Evolutionary conservation across 768 basidiomycete genomes (phyloP).

Genomic region (Boletus bicolor): DNA sequence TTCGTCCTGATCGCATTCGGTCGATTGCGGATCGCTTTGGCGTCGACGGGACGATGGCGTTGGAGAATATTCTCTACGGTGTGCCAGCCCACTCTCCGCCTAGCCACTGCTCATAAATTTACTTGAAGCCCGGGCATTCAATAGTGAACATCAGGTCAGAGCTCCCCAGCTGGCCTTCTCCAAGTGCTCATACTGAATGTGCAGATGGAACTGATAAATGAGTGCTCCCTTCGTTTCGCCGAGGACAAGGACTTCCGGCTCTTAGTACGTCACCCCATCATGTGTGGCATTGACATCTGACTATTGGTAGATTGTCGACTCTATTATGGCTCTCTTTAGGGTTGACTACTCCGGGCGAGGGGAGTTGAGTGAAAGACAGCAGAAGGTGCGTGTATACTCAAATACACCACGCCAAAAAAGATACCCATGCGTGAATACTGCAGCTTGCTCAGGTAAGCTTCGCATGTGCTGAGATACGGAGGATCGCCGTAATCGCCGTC

Average conservation of each 20-base stretch:
- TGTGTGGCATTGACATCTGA: slow-evolving; percentile 4
- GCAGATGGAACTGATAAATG: slow-evolving; percentile 89
- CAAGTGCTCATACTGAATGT: slow-evolving; percentile 4
- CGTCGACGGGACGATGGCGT: slow-evolving; percentile 81
- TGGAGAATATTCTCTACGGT: slow-evolving; percentile 94
- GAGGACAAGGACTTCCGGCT: slow-evolving; percentile 84
- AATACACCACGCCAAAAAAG: background rate
- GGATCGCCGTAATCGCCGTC: background rate
- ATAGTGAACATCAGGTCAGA: slow-evolving; percentile 84
- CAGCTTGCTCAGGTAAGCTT: slow-evolving; percentile 76
- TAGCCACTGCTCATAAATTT: slow-evolving; percentile 6
- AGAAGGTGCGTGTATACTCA: slow-evolving; percentile 53
- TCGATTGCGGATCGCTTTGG: slow-evolving; percentile 92
- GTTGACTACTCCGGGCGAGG: slow-evolving; percentile 93
- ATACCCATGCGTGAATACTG: slow-evolving; percentile 9
- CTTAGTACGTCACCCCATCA: slow-evolving; percentile 42
- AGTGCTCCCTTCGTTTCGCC: slow-evolving; percentile 82
- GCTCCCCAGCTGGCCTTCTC: background rate
- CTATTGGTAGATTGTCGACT: slow-evolving; percentile 75
- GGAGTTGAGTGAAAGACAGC: slow-evolving; percentile 90
- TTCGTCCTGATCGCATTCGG: slow-evolving; percentile 89
- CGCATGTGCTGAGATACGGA: background rate
- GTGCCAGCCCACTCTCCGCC: background rate
- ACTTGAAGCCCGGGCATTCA: slow-evolving; percentile 74
- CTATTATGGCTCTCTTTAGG: slow-evolving; percentile 95